These are phyloP conservation scores for Strigomonas oncopelti DNA, from an alignment of 208 protist genomes.

Conservation along the genomic window DNA sequence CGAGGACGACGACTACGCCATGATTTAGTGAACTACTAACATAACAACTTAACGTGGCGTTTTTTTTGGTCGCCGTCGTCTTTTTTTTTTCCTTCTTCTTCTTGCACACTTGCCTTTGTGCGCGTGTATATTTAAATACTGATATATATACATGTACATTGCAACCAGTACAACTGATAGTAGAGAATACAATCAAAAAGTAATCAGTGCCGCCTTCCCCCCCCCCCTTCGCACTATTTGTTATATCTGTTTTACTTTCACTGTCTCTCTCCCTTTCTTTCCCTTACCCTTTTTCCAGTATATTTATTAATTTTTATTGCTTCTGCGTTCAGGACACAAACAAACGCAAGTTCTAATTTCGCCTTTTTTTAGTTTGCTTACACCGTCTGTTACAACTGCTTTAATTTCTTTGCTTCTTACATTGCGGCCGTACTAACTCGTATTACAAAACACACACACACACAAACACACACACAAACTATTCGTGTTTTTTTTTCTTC, in stretches of 20 bases:
- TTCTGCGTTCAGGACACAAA: background rate
- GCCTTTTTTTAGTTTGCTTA: too few species aligned
- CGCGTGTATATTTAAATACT: too few species aligned
- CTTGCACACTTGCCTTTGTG: background rate
- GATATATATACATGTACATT: too few species aligned
- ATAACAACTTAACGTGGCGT: background rate
- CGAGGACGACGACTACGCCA: constrained; percentile 52
- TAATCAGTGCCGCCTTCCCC: too few species aligned
- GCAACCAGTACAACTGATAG: too few species aligned
- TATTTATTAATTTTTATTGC: background rate
- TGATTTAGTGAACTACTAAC: constrained; percentile 19
- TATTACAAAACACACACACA: constrained; percentile 2
- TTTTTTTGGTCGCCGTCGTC: background rate
- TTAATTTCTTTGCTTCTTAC: background rate
- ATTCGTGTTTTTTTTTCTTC: background rate
- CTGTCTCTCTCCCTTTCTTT: constrained; percentile 5
- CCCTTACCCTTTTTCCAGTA: background rate
- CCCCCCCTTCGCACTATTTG: too few species aligned
- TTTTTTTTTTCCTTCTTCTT: background rate
- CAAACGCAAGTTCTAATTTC: background rate
- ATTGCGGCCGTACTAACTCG: too few species aligned
- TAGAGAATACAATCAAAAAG: background rate
- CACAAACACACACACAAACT: background rate
- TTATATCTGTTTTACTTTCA: background rate
- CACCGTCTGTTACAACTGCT: too few species aligned